A percentile compares a stretch with the other conserved stretches of the same genome.
phyloP scores from a whole-genome alignment of 2,329 filamentous ascomycete species.

The Hypoxylon sp. region DNA sequence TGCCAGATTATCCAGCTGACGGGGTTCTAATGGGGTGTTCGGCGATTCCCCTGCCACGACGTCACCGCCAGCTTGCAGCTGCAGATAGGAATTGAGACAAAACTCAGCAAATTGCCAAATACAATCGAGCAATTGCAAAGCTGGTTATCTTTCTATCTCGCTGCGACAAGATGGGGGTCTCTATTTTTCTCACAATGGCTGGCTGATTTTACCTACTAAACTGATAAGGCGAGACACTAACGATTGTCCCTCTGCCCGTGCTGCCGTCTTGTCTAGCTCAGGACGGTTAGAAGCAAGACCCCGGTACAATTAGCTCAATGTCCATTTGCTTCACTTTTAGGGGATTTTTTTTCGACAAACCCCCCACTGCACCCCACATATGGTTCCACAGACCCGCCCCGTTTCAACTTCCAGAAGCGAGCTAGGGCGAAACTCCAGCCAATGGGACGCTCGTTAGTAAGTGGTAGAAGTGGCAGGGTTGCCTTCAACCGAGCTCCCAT shows the following conservation, averaged over 20 bases:
- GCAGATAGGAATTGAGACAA: too few species aligned
- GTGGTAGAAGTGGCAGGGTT: too few species aligned
- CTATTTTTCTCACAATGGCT: not conserved
- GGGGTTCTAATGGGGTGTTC: not conserved
- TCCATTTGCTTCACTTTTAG: too few species aligned
- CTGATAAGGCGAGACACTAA: slow-evolving; percentile 27
- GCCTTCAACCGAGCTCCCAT: slow-evolving; percentile 13
- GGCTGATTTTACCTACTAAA: too few species aligned
- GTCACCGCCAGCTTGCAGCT: slow-evolving; percentile 20
- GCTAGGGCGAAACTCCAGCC: slow-evolving; percentile 19
- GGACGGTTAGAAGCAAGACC: slow-evolving; percentile 1
- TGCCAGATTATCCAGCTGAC: slow-evolving; percentile 6
- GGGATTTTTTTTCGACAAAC: slow-evolving; percentile 6
- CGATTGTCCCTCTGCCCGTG: not conserved
- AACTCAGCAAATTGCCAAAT: slow-evolving; percentile 30
- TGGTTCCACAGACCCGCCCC: slow-evolving; percentile 25
- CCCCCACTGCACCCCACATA: slow-evolving; percentile 22
- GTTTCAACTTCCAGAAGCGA: slow-evolving; percentile 33
- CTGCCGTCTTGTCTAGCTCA: too few species aligned
- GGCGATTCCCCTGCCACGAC: slow-evolving; percentile 12
- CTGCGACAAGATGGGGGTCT: too few species aligned
- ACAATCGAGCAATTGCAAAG: slow-evolving; percentile 33
- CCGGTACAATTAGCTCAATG: slow-evolving; percentile 7
- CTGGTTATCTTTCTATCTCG: slow-evolving; percentile 9
- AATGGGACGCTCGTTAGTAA: too few species aligned